Evolutionary conservation across 2,329 filamentous ascomycete species (phyloP).

Genomic region (Fusarium praegraminearum): DNA sequence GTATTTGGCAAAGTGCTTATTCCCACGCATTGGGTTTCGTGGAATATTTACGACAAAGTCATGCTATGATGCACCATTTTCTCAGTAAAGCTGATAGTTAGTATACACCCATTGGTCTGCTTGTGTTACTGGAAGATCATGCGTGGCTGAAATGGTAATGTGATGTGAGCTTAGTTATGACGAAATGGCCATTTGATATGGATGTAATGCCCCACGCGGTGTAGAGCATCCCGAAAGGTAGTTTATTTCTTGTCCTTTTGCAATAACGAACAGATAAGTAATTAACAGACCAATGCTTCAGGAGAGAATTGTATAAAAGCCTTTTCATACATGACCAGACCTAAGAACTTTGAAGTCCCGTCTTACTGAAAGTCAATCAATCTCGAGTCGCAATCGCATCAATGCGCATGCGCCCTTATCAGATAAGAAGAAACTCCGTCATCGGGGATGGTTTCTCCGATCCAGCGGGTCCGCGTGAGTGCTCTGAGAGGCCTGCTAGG

Average conservation of each 20-base stretch:
- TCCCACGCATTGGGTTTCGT: background rate
- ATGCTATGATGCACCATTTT: background rate
- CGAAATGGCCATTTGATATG: constrained; percentile 35
- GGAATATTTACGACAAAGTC: background rate
- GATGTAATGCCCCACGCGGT: constrained; percentile 15
- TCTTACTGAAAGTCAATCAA: constrained; percentile 1
- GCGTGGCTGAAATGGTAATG: background rate
- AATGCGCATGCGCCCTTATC: constrained; percentile 35
- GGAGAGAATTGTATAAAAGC: background rate
- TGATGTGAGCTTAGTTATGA: constrained; percentile 34
- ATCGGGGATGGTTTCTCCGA: constrained; percentile 45
- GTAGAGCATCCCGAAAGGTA: background rate
- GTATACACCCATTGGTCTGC: background rate
- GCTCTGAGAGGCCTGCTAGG: constrained; percentile 1
- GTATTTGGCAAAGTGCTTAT: background rate
- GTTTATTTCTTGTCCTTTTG: background rate
- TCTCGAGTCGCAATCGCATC: constrained; percentile 6
- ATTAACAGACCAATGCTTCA: background rate
- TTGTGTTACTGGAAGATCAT: background rate
- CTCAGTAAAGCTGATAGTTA: background rate
- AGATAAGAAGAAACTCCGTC: constrained; percentile 42
- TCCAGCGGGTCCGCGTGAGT: constrained; percentile 29
- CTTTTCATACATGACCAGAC: background rate
- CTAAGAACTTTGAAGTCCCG: background rate
- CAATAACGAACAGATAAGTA: background rate